These are phyloP conservation scores for Ophiostoma pallidulum DNA, from an alignment of 2,329 filamentous ascomycete genomes.

Conservation along the genomic window DNA sequence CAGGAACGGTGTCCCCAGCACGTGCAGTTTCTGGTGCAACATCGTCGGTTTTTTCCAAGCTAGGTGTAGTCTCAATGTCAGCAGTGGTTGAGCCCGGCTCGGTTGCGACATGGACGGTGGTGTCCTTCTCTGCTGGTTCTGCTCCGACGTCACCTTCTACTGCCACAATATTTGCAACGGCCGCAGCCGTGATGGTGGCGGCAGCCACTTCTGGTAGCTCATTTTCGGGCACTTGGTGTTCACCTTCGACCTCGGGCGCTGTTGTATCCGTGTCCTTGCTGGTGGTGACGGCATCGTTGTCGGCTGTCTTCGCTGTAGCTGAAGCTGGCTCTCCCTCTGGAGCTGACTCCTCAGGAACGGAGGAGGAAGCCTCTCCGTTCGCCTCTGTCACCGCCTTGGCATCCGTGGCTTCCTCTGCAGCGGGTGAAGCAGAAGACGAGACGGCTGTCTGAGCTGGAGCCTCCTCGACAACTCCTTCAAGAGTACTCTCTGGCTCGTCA, in stretches of 20 bases:
- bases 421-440: too few species aligned
- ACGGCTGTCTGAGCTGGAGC: neutral
- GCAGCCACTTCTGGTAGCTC: slow-evolving; percentile 5
- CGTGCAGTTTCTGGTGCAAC: slow-evolving; percentile 11
- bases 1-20: slow-evolving; percentile 6
- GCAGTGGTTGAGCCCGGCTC: neutral
- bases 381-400: too few species aligned
- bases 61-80: slow-evolving; percentile 10
- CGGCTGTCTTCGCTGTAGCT: too few species aligned
- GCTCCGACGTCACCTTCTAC: slow-evolving; percentile 11
- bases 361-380: too few species aligned
- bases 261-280: neutral
- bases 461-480: neutral
- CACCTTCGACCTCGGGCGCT: neutral
- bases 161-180: slow-evolving; percentile 5
- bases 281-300: neutral
- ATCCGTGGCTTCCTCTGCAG: too few species aligned
- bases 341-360: neutral
- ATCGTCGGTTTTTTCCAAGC: slow-evolving; percentile 7
- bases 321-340: neutral
- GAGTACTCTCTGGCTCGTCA: too few species aligned
- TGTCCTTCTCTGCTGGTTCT: neutral
- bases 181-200: slow-evolving; percentile 5
- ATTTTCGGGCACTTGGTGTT: neutral
- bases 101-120: too few species aligned